A percentile compares a stretch with the other conserved stretches of the same genome.
Evolutionary conservation across 148 eudicot genomes (phyloP).

Genomic region (Gaultheria prostrata): DNA sequence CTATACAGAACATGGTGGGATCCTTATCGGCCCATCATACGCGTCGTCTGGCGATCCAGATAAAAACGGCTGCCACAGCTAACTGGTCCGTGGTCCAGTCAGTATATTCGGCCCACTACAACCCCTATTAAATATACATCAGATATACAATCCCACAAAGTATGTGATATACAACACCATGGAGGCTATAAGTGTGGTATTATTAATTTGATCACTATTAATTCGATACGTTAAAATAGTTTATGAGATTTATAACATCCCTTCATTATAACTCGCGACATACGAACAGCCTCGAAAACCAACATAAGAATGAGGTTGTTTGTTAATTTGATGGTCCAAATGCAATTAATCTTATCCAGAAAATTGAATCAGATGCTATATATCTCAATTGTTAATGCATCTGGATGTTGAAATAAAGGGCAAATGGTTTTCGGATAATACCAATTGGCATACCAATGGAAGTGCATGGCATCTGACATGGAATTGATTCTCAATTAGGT

Average conservation of each 20-base stretch:
- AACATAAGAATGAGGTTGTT: not conserved
- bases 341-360: not conserved
- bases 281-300: not conserved
- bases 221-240: not conserved
- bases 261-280: not conserved
- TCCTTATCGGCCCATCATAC: no score
- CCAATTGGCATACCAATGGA: not conserved
- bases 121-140: no score
- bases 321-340: not conserved
- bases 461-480: not conserved
- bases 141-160: no score
- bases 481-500: slow-evolving; percentile 30
- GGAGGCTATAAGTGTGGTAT: not conserved
- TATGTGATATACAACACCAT: not conserved
- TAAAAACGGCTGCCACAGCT: no score
- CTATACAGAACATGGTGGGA: no score
- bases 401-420: not conserved
- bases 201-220: not conserved
- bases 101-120: no score
- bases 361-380: slow-evolving; percentile 13
- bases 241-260: not conserved
- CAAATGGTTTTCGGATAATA: not conserved
- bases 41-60: no score
- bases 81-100: no score
- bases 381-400: not conserved